These are phyloP conservation scores for Aspergillus novoparasiticus DNA, from an alignment of 2,329 filamentous ascomycete species.

Conservation along the genomic window DNA sequence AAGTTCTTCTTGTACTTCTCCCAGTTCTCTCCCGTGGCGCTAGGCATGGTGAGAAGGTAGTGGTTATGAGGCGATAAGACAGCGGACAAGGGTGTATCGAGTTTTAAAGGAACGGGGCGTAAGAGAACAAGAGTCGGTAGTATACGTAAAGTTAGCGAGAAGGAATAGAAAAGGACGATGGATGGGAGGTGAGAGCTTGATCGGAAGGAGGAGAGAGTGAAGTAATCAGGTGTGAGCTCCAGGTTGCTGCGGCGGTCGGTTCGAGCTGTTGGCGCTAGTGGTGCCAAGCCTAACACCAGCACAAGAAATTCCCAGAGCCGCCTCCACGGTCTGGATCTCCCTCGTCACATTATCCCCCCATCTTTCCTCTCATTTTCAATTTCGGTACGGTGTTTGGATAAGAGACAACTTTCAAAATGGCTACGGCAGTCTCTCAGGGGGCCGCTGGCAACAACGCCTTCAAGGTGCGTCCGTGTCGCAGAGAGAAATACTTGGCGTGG, in stretches of 20 bases:
- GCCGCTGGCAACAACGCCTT: slow-evolving; percentile 66
- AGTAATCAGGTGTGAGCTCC: slow-evolving; percentile 35
- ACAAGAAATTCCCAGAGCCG: slow-evolving; percentile 41
- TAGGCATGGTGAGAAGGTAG: slow-evolving; percentile 68
- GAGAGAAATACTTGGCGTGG: slow-evolving; percentile 29
- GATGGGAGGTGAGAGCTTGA: slow-evolving; percentile 11
- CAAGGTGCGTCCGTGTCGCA: slow-evolving; percentile 53
- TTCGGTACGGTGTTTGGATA: slow-evolving; percentile 29
- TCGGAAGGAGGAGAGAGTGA: slow-evolving; percentile 22
- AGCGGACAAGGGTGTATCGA: slow-evolving; percentile 6
- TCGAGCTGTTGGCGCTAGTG: slow-evolving; percentile 42
- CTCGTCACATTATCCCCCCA: slow-evolving; percentile 23
- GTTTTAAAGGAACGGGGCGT: slow-evolving; percentile 6
- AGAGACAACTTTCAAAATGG: slow-evolving; percentile 48
- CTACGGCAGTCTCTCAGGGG: slow-evolving; percentile 49
- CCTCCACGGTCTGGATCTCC: slow-evolving; percentile 26
- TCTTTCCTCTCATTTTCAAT: slow-evolving; percentile 13
- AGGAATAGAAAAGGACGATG: slow-evolving; percentile 3
- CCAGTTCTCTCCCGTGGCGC: slow-evolving; percentile 91
- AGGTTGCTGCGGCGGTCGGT: slow-evolving; percentile 25
- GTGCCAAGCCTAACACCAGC: slow-evolving; percentile 37
- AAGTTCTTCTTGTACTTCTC: slow-evolving; percentile 99
- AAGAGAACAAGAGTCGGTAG: not conserved
- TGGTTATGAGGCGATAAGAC: slow-evolving; percentile 29
- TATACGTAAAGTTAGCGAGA: slow-evolving; percentile 2